Percentiles rank a stretch among this genome's conserved stretches.
Conservation (phyloP, 1,284 basidiomycete species). For the Phylloboletellus chloephorus region DNA sequence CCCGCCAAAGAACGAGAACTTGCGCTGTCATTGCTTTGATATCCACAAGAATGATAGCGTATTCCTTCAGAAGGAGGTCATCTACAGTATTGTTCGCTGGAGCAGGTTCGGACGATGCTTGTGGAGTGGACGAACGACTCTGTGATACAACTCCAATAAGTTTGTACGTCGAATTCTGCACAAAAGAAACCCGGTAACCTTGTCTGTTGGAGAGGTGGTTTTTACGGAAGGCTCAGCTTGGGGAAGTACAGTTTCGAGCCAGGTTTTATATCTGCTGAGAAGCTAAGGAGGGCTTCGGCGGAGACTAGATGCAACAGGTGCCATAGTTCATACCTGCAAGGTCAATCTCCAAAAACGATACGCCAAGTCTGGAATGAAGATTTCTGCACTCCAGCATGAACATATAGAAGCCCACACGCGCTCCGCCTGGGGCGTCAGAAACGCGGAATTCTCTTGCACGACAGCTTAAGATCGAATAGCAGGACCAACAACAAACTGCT, state of each 20-base stretch:
- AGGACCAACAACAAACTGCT: constrained; percentile 1
- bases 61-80: constrained; percentile 56
- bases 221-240: constrained; percentile 32
- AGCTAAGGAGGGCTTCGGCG: constrained; percentile 43
- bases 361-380: constrained; percentile 77
- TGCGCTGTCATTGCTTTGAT: constrained; percentile 51
- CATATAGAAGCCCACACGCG: constrained; percentile 70
- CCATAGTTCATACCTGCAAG: constrained; percentile 58
- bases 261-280: constrained; percentile 70
- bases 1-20: constrained; percentile 53
- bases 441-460: constrained; percentile 31
- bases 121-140: constrained; percentile 50
- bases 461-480: constrained; percentile 21
- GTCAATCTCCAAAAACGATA: constrained; percentile 86
- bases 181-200: constrained; percentile 14
- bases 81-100: constrained; percentile 55
- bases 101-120: constrained; percentile 41
- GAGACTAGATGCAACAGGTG: neutral
- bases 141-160: constrained; percentile 8
- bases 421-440: constrained; percentile 59
- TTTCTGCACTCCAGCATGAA: constrained; percentile 79
- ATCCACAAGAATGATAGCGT: constrained; percentile 60
- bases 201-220: constrained; percentile 26
- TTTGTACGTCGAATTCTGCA: neutral
- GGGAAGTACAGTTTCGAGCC: constrained; percentile 54